Evolutionary conservation across 2,329 filamentous ascomycete genomes (phyloP), one percentile per base, ranked within the genome.

Genomic region (Diaporthe ampelina): DNA sequence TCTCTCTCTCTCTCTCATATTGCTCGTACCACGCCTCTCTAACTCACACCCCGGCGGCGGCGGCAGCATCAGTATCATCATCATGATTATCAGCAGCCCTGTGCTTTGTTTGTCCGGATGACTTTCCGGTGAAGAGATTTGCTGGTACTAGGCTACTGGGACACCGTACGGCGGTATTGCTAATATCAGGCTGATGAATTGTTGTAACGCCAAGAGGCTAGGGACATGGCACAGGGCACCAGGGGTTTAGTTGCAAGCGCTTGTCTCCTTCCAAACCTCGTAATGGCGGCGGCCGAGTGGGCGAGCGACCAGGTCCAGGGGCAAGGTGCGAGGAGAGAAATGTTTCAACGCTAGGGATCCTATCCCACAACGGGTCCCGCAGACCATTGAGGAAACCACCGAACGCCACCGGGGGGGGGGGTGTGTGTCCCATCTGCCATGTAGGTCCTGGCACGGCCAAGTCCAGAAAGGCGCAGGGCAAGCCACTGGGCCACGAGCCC

Each of bases 171-270:
- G 17, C 52, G 48, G 37, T 58, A 63, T 61, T 69, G 35, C 48
- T 73, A 73, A 68, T 50, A 67, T 59, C 59, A 56, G 43, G 37
- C 29, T 70, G 57, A 54, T 68, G 37, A 54, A 50, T 26, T 54
- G n/a, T 35, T 67, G 72, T 48, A 61, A 69, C 67, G 74, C 72
- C 74, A 74, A 74, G 74, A 71, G n/a, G 29, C 72, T 74, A 72
- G 57, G 61, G 45, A 67, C 67, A 65, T 69, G 54, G 67, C 68
- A 65, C 74, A 74, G 59, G 48, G 68, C 72, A 75, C 40, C 21
- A 59, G n/a, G 56, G 26, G 50, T 59, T 19, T 56, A 40, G 67
- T 40, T 43, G 58, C 35, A 50, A 54, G 69, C 61, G 59, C 52
- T 67, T 56, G 61, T 21, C 65, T 58, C 32, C 52, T 43, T 65